Percentiles rank a stretch among this genome's conserved stretches.
Evolutionary conservation across 768 basidiomycete genomes (phyloP).

Genomic region (Calocera cornea): DNA sequence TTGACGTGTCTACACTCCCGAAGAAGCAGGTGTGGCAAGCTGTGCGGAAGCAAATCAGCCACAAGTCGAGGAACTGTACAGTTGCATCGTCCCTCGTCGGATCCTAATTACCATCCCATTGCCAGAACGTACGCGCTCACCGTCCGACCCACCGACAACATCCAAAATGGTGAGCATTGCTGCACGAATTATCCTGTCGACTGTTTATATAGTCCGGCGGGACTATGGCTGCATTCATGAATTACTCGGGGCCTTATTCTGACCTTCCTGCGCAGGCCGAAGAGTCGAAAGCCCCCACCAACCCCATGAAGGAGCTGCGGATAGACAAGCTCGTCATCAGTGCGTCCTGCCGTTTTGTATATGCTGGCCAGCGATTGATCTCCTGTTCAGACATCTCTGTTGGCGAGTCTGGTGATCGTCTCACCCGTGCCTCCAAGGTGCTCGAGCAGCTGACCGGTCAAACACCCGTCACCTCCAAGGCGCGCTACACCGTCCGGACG

Average conservation of each 20-base stretch:
- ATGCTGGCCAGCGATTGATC: neutral
- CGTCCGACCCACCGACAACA: constrained; percentile 5
- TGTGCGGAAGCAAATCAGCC: neutral
- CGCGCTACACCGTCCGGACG: constrained; percentile 96
- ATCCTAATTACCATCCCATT: constrained; percentile 2
- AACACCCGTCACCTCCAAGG: constrained; percentile 98
- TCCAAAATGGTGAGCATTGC: constrained; percentile 3
- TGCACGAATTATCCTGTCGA: neutral
- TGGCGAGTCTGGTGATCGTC: constrained; percentile 97
- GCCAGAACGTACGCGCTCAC: neutral
- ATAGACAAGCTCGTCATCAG: constrained; percentile 99
- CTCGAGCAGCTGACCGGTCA: constrained; percentile 98
- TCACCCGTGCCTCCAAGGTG: constrained; percentile 98
- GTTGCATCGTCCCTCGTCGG: neutral
- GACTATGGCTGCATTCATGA: neutral
- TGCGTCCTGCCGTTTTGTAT: constrained; percentile 35
- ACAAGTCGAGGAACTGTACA: neutral
- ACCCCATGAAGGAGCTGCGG: constrained; percentile 90
- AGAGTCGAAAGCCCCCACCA: constrained; percentile 73
- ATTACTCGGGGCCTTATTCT: neutral
- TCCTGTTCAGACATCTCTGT: constrained; percentile 81
- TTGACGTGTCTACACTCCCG: neutral
- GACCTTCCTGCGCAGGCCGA: constrained; percentile 45
- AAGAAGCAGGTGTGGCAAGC: neutral
- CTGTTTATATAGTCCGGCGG: neutral